These are phyloP conservation scores for Nemania sp. DNA, from an alignment of 2,329 filamentous ascomycete species.

Conservation along the genomic window DNA sequence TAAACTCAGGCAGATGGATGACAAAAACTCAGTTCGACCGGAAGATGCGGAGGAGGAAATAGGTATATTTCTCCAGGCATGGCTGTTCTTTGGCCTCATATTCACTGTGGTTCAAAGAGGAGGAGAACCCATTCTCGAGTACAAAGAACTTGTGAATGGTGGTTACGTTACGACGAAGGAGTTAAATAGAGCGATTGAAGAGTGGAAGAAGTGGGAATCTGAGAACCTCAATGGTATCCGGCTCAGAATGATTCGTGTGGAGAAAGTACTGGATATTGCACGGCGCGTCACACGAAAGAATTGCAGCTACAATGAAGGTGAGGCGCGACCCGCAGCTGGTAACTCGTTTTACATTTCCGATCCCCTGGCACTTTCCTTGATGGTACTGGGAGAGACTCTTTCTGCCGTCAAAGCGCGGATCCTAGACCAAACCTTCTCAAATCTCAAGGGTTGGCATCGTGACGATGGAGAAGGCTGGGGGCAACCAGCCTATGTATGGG, in stretches of 20 bases:
- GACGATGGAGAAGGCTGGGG: constrained; percentile 9
- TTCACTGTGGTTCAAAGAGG: constrained; percentile 7
- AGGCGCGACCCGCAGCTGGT: background rate
- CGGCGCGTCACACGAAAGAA: constrained; percentile 8
- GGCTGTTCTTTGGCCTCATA: constrained; percentile 22
- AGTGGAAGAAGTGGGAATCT: constrained; percentile 10
- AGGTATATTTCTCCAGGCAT: background rate
- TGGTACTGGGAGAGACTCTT: background rate
- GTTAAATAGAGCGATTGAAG: background rate
- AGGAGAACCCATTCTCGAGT: background rate
- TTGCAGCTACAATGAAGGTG: background rate
- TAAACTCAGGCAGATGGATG: background rate
- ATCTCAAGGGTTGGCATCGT: constrained; percentile 2
- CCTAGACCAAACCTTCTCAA: background rate
- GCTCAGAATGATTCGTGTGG: constrained; percentile 4
- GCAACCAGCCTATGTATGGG: constrained; percentile 4
- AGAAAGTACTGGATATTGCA: background rate
- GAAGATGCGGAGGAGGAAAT: background rate
- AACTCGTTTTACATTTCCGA: background rate
- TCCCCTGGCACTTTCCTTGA: background rate
- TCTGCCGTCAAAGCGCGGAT: background rate
- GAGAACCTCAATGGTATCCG: background rate
- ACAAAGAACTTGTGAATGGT: background rate
- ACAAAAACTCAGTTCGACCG: background rate
- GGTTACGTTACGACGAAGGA: background rate